Evolutionary conservation across 345 rosid genomes (phyloP), one percentile per base, ranked within the genome.

Genomic region (Kandelia obovata): DNA sequence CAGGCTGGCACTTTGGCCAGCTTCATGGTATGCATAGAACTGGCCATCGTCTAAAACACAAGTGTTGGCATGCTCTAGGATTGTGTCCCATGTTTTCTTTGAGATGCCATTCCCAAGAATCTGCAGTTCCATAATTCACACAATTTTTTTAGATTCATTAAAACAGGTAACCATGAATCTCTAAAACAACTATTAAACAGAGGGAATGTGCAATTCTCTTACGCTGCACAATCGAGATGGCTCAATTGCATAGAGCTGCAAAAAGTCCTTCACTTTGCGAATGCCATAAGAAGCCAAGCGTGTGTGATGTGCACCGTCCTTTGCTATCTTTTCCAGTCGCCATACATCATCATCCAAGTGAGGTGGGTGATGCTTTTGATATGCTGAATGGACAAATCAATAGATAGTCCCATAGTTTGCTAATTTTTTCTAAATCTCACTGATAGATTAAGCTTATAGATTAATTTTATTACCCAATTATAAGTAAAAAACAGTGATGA

Each of bases 291-390:
- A 5, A 6, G 76, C 75, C 70, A 95, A 49, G 65, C 90, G 88
- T 23, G 0, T 21, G 20, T 84, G 82, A 2, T 68, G 76, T 52
- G 53, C 67, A 0, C 99, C 90, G 1, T 77, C 90, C 79, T 88
- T 92, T 0, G 88, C 90, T 37, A 95, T 95, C 73, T 67, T 88
- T 28, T 83, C 80, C 39, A 95, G 59, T 51, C 97, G 83, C 99
- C 99, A 95, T 17, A 95, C 75, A 0, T 87, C 87, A 53, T 87
- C 92, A 9, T 21, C 13, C n/a, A 74, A 71, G n/a, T 1, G 13
- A 1, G 97, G 99, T 49, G 97, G 96, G 75, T 90, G 8, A 73
- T 88, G 96, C 74, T 95, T 95, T 75, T 60, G 77, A 73, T 88
- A 85, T 79, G 73, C 97, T 95, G 80, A 57, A 73, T 9, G 52